These are phyloP conservation scores for Theileria luwenshuni DNA, from an alignment of 169 alveolate species.

Conservation along the genomic window DNA sequence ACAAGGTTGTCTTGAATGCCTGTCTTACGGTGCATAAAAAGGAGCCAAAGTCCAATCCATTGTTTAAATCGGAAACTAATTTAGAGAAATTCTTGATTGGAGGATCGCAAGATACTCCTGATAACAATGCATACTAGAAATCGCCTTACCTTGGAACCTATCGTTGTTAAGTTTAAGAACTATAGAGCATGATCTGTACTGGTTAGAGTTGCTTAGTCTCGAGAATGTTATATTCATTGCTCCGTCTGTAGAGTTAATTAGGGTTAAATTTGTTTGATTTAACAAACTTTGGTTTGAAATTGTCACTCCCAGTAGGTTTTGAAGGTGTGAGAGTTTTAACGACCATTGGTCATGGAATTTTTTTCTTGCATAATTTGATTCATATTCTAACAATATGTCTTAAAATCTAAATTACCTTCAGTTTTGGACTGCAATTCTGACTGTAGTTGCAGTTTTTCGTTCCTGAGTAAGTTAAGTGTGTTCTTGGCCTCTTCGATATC, in stretches of 20 bases:
- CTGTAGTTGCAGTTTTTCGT: conserved; percentile 14
- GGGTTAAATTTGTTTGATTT: background rate
- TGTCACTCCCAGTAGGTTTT: conserved; percentile 9
- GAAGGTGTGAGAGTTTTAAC: background rate
- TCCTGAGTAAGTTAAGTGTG: conserved; percentile 7
- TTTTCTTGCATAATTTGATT: background rate
- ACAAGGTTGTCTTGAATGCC: conserved; percentile 17
- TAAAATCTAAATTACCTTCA: conserved; percentile 17
- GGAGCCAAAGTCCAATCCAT: conserved; percentile 43
- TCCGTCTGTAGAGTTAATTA: conserved; percentile 25
- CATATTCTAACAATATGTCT: background rate
- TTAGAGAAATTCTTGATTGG: conserved; percentile 12
- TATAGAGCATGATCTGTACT: background rate
- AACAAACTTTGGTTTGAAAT: conserved; percentile 12
- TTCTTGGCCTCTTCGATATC: conserved; percentile 26
- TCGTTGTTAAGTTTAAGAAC: conserved; percentile 22
- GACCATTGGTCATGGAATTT: conserved; percentile 10
- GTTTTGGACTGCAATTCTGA: background rate
- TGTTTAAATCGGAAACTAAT: conserved; percentile 26
- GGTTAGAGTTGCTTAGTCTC: conserved; percentile 19
- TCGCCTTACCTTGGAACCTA: conserved; percentile 9
- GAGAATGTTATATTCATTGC: conserved; percentile 26
- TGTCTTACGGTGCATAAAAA: conserved; percentile 41
- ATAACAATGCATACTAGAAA: background rate
- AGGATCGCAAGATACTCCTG: conserved; percentile 53